Evolutionary conservation across 305 asterid species (phyloP).

Genomic region (Solanum aculeatissimum): DNA sequence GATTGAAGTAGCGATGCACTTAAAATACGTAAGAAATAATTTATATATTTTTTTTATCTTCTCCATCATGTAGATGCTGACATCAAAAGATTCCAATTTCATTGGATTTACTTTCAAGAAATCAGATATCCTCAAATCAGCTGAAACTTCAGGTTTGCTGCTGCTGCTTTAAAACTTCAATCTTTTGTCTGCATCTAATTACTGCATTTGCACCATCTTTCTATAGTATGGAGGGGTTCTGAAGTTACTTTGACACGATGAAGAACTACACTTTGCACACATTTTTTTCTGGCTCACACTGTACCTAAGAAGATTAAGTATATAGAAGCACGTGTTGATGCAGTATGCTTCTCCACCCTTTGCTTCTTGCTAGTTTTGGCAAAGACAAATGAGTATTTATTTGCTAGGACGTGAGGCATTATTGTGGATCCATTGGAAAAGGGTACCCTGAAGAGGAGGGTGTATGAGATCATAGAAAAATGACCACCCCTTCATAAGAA

Average conservation of each 20-base stretch:
- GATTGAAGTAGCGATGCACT: not conserved
- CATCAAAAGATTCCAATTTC: constrained; percentile 88
- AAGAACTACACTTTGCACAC: not conserved
- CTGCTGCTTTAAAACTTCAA: not conserved
- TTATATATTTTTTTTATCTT: not conserved
- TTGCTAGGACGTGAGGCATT: not conserved
- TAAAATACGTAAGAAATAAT: not conserved
- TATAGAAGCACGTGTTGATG: not conserved
- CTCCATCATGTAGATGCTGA: constrained; percentile 68
- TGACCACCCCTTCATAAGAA: not conserved
- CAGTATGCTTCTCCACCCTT: not conserved
- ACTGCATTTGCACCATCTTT: not conserved
- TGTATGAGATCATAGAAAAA: not conserved
- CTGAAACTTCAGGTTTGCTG: constrained; percentile 62
- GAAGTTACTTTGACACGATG: not conserved
- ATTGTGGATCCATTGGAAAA: not conserved
- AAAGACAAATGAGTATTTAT: not conserved
- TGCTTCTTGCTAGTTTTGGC: not conserved
- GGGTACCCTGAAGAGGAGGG: not conserved
- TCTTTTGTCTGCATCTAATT: not conserved
- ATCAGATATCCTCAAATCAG: constrained; percentile 74
- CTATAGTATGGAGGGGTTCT: not conserved
- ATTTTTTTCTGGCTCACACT: not conserved
- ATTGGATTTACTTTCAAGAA: constrained; percentile 97
- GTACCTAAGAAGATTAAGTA: not conserved